Base-by-base conservation (phyloP, 139 green algal species). In the Coelastrella sp. region DNA sequence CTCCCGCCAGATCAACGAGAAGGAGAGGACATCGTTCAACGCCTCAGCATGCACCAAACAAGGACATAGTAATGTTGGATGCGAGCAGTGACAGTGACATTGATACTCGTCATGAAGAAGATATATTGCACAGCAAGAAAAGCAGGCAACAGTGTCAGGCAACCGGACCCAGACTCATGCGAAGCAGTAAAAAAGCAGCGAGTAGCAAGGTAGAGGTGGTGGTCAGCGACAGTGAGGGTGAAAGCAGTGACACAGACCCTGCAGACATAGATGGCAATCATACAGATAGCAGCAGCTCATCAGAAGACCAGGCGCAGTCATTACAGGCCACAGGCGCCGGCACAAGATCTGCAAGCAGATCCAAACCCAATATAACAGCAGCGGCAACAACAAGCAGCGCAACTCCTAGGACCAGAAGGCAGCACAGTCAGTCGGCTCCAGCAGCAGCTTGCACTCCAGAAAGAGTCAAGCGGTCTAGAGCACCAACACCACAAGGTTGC, bases 181-280 rank as follows among this genome's bases (percentile, higher is more conserved):
- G n/a, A n/a, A n/a, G n/a, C n/a, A n/a, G n/a, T n/a, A n/a, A n/a
- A n/a, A n/a, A n/a, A n/a, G n/a, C n/a, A n/a, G n/a, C n/a, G n/a
- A n/a, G n/a, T n/a, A n/a, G n/a, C 57, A 66, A 11, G 21, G 19
- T 34, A 23, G 21, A 66, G 13, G 21, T 23, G 15, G 62, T 30
- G 2, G 62, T 23, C 30, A 71, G 62, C 62, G 19, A 7, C 62
- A 15, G 27, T 40, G 62, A 30, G 21, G 17, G 62, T 30, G 27
- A 45, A 71, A 71, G 5, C 62, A 41, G 37, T 27, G 32, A 34
- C 32, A 34, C 37, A 21, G 48, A 48, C n/a, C n/a, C n/a, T n/a
- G n/a, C n/a, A n/a, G 38, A 27, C 79, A 85, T 67, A 25, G 79
- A 34, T 45, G 60, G 71, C 72, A 81, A 53, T 50, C 4, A 59